Evolutionary conservation across 345 rosid species (phyloP).

Genomic region (Tarenaya hassleriana): DNA sequence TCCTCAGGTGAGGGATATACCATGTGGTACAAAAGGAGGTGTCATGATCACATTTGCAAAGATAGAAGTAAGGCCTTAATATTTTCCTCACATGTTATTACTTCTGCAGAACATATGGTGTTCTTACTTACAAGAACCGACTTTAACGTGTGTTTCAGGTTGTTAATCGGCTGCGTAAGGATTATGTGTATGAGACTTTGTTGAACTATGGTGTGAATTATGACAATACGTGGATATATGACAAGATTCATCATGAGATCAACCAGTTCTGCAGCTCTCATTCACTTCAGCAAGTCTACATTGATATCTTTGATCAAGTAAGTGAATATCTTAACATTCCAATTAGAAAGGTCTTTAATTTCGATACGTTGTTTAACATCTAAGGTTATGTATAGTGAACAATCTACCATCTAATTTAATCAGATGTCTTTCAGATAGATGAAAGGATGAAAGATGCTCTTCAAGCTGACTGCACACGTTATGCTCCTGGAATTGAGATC

Average conservation of each 20-base stretch:
- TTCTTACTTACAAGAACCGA: slow-evolving; percentile 12
- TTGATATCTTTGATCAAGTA: slow-evolving; percentile 95
- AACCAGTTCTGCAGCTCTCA: slow-evolving; percentile 97
- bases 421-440: slow-evolving; percentile 53
- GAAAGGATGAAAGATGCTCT: slow-evolving; percentile 97
- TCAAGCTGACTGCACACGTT: slow-evolving; percentile 80
- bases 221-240: slow-evolving; percentile 92
- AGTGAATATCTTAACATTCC: slow-evolving; percentile 6
- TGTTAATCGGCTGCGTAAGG: slow-evolving; percentile 75
- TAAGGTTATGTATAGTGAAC: not conserved
- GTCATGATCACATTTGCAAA: slow-evolving; percentile 92
- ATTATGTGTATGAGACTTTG: slow-evolving; percentile 73
- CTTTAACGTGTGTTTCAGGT: slow-evolving; percentile 37
- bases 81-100: not conserved
- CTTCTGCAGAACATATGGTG: slow-evolving; percentile 8
- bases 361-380: not conserved
- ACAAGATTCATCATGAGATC: slow-evolving; percentile 98
- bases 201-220: slow-evolving; percentile 78
- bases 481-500: slow-evolving; percentile 92
- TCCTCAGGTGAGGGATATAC: slow-evolving; percentile 76
- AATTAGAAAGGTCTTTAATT: not conserved
- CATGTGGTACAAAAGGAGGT: slow-evolving; percentile 96
- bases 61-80: slow-evolving; percentile 55
- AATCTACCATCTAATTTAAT: not conserved
- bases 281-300: slow-evolving; percentile 88